Conservation (phyloP, 1,284 basidiomycete genomes). For the Mixia osmundae region DNA sequence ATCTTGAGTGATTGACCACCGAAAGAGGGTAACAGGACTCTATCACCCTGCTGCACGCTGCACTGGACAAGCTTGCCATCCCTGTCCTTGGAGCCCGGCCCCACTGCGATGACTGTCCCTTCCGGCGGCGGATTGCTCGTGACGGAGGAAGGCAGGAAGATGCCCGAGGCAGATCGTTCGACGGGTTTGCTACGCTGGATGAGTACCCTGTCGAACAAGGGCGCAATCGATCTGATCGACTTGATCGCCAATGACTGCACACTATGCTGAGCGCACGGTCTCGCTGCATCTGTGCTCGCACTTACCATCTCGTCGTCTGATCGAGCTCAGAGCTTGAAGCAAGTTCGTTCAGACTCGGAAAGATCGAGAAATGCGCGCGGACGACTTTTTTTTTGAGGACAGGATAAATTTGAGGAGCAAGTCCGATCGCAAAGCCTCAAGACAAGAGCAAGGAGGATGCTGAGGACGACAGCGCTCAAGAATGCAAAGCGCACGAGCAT, state of each 20-base stretch:
- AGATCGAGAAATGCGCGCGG: too few species aligned
- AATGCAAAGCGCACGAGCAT: too few species aligned
- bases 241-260: slow-evolving; percentile 45
- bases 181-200: slow-evolving; percentile 89
- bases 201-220: slow-evolving; percentile 84
- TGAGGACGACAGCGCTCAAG: too few species aligned
- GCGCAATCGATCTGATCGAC: slow-evolving; percentile 72
- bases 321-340: too few species aligned
- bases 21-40: slow-evolving; percentile 83
- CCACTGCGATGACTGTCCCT: slow-evolving; percentile 85
- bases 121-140: slow-evolving; percentile 70
- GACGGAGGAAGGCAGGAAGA: slow-evolving; percentile 76
- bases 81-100: slow-evolving; percentile 78
- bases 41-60: slow-evolving; percentile 55
- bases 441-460: too few species aligned
- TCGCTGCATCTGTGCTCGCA: too few species aligned
- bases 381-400: too few species aligned
- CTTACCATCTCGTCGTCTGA: too few species aligned
- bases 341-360: too few species aligned
- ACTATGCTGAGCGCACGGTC: too few species aligned
- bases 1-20: slow-evolving; percentile 90
- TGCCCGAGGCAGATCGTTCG: slow-evolving; percentile 60
- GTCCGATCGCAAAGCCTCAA: too few species aligned
- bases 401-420: too few species aligned
- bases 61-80: slow-evolving; percentile 20